Conservation (phyloP, 352 stramenopile species). For the Globisporangium middletonii region DNA sequence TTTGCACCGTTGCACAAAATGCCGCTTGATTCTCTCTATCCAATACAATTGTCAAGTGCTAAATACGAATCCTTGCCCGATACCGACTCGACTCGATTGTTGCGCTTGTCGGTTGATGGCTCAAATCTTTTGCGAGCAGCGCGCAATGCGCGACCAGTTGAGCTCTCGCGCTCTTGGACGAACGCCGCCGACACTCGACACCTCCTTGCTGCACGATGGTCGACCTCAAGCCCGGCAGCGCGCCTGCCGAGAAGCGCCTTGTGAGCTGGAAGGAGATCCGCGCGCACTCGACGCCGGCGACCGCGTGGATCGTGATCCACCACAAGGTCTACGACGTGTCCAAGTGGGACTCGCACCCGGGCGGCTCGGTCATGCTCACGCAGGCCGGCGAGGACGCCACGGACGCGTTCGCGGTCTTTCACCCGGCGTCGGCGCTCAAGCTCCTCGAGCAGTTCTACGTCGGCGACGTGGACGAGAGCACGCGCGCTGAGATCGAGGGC, state of each 20-base stretch:
- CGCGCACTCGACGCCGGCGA: constrained; percentile 67
- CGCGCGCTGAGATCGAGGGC: constrained; percentile 19
- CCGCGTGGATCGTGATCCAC: constrained; percentile 88
- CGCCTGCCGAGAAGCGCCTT: constrained; percentile 27
- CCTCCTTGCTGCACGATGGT: constrained; percentile 30
- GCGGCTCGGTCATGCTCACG: constrained; percentile 94
- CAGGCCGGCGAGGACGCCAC: constrained; percentile 97
- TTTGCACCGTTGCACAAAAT: too few species aligned
- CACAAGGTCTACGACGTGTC: constrained; percentile 91
- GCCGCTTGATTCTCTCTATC: too few species aligned
- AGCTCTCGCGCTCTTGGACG: too few species aligned
- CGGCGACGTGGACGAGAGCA: constrained; percentile 89
- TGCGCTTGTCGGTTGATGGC: too few species aligned
- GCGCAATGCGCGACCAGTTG: too few species aligned
- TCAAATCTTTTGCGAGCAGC: too few species aligned
- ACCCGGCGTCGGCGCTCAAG: constrained; percentile 91
- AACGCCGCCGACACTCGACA: neutral
- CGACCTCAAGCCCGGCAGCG: constrained; percentile 37
- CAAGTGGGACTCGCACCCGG: constrained; percentile 80
- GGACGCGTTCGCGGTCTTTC: constrained; percentile 98
- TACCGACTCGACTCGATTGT: too few species aligned
- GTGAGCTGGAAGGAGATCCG: constrained; percentile 77
- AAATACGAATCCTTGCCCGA: too few species aligned
- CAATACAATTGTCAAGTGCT: too few species aligned
- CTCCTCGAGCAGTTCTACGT: constrained; percentile 97